Evolutionary conservation across 495 filamentous ascomycete species (phyloP).

Genomic region (Alectoria sarmentosa): DNA sequence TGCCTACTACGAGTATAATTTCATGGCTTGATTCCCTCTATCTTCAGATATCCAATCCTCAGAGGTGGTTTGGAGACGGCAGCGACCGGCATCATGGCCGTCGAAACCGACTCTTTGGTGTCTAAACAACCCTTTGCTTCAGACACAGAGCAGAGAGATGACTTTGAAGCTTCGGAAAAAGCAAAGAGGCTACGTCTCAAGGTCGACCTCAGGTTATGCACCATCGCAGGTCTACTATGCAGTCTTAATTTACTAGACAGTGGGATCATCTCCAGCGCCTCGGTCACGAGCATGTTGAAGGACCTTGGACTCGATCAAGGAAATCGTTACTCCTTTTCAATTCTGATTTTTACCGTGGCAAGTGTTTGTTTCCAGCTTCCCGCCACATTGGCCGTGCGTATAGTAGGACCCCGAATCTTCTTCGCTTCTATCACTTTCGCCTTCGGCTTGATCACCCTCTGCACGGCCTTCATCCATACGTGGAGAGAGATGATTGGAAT

Average conservation of each 20-base stretch:
- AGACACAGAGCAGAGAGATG: conserved; percentile 3
- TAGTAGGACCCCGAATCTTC: conserved; percentile 61
- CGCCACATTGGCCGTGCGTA: conserved; percentile 61
- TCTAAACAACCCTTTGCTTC: background rate
- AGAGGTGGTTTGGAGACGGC: background rate
- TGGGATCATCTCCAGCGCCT: conserved; percentile 69
- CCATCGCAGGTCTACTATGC: conserved; percentile 66
- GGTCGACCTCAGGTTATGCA: conserved; percentile 66
- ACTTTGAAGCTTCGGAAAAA: conserved; percentile 23
- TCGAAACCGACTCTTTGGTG: background rate
- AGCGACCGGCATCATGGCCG: background rate
- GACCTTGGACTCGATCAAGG: conserved; percentile 57
- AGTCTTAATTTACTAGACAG: conserved; percentile 66
- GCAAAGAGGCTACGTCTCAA: conserved; percentile 51
- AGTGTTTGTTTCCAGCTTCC: conserved; percentile 71
- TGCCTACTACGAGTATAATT: background rate
- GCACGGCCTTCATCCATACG: conserved; percentile 60
- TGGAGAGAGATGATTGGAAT: conserved; percentile 71
- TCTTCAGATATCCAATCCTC: background rate
- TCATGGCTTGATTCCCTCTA: background rate
- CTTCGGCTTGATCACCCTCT: conserved; percentile 66
- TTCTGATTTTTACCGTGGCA: conserved; percentile 73
- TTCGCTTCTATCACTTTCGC: conserved; percentile 59
- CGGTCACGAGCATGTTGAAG: conserved; percentile 63
- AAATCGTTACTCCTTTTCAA: conserved; percentile 61